Percentiles rank a stretch among this genome's conserved stretches.
Conservation (phyloP, 2,329 filamentous ascomycete species). For the Botrytis medusae region DNA sequence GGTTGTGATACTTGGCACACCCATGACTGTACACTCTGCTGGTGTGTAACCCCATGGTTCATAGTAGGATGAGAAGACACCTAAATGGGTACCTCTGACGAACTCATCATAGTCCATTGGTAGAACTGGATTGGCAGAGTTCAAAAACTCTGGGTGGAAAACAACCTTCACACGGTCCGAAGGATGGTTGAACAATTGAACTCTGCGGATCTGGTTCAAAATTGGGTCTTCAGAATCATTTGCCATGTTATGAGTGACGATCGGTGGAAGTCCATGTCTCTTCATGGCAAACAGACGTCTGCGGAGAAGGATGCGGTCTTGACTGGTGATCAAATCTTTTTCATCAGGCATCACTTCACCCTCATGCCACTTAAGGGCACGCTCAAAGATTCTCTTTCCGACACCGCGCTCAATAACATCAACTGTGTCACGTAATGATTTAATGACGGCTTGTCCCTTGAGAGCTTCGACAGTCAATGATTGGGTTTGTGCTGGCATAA, state of each 20-base stretch:
- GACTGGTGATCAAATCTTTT: conserved; percentile 89
- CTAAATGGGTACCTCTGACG: conserved; percentile 92
- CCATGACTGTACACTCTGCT: conserved; percentile 98
- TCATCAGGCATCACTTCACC: conserved; percentile 92
- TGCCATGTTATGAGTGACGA: conserved; percentile 98
- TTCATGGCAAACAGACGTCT: conserved; percentile 97
- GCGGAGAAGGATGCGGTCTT: conserved; percentile 89
- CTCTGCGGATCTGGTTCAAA: conserved; percentile 90
- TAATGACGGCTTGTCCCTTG: conserved; percentile 96
- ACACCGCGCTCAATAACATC: conserved; percentile 91
- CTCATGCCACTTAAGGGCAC: conserved; percentile 92
- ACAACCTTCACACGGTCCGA: conserved; percentile 94
- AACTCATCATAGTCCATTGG: conserved; percentile 98
- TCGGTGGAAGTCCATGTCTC: conserved; percentile 82
- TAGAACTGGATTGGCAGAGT: conserved; percentile 90
- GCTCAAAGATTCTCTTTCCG: conserved; percentile 90
- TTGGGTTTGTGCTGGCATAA: conserved; percentile 96
- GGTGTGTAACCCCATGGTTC: conserved; percentile 99
- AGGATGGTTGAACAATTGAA: conserved; percentile 95
- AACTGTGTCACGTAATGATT: conserved; percentile 89
- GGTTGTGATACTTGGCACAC: conserved; percentile 95
- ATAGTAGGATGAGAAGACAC: conserved; percentile 96
- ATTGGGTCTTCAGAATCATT: conserved; percentile 93
- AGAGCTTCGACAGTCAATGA: conserved; percentile 93
- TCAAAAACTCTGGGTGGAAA: conserved; percentile 97